A percentile compares a stretch with the other conserved stretches of the same genome.
These are phyloP conservation scores for Starmerella vaccinii DNA, from an alignment of 805 yeast genomes.

Conservation along the genomic window DNA sequence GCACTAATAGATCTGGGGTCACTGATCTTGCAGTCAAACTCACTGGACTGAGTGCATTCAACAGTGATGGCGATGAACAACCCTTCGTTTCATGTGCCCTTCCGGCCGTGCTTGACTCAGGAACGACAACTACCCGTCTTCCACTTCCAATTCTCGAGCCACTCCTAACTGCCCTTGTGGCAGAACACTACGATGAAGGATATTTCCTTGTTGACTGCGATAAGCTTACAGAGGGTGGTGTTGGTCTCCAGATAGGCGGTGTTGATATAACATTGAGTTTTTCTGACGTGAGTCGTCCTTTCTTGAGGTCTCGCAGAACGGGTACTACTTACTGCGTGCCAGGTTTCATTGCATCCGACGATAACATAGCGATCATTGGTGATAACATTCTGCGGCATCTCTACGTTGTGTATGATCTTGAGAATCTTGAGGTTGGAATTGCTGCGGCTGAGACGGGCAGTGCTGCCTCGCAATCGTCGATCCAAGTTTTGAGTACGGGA, in stretches of 20 bases:
- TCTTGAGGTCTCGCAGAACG: neutral
- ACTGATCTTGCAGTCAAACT: constrained; percentile 15
- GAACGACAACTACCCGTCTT: constrained; percentile 25
- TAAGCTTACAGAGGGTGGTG: neutral
- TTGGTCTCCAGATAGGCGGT: constrained; percentile 15
- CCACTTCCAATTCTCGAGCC: constrained; percentile 8
- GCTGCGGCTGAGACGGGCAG: constrained; percentile 37
- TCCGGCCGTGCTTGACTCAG: constrained; percentile 21
- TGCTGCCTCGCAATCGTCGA: neutral
- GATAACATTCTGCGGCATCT: constrained; percentile 54
- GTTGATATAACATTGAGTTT: constrained; percentile 12
- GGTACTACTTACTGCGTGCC: constrained; percentile 4
- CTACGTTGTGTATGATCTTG: constrained; percentile 57
- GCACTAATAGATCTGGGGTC: neutral
- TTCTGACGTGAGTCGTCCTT: neutral
- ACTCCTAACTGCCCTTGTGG: constrained; percentile 30
- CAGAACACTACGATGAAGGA: constrained; percentile 33
- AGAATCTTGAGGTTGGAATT: constrained; percentile 44
- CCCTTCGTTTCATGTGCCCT: neutral
- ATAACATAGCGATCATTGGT: constrained; percentile 38
- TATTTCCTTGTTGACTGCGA: constrained; percentile 12
- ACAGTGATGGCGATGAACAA: constrained; percentile 5
- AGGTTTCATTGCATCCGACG: neutral
- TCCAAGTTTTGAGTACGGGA: neutral
- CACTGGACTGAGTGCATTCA: constrained; percentile 3